Evolutionary conservation across 495 filamentous ascomycete genomes (phyloP).

Genomic region (Hypoxylon intermedium): DNA sequence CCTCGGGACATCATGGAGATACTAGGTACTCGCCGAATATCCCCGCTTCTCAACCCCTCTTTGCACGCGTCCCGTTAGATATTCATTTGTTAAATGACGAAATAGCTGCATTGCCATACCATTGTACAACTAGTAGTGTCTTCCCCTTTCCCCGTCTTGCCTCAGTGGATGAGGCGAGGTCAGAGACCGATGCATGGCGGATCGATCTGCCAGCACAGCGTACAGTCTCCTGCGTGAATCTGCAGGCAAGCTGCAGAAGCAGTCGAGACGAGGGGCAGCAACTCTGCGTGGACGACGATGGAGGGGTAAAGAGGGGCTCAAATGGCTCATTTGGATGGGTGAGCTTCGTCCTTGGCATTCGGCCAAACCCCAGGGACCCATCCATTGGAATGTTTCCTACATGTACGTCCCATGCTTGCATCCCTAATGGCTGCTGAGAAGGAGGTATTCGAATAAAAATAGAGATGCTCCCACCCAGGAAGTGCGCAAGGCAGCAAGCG

Average conservation of each 20-base stretch:
- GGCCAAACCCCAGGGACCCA: slow-evolving; percentile 22
- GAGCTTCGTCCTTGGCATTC: slow-evolving; percentile 27
- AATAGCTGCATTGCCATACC: slow-evolving; percentile 18
- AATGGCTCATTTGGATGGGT: slow-evolving; percentile 33
- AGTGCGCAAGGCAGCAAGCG: slow-evolving; percentile 4
- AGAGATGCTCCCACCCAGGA: slow-evolving; percentile 24
- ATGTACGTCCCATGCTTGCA: slow-evolving; percentile 10
- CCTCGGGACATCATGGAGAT: slow-evolving; percentile 12
- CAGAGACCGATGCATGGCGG: slow-evolving; percentile 35
- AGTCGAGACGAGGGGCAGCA: slow-evolving; percentile 43
- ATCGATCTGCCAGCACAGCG: slow-evolving; percentile 47
- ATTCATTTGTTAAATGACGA: slow-evolving; percentile 28
- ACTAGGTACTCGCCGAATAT: slow-evolving; percentile 20
- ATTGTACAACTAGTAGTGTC: slow-evolving; percentile 10
- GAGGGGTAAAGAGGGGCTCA: slow-evolving; percentile 46
- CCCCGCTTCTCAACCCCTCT: slow-evolving; percentile 20
- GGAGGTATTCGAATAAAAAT: slow-evolving; percentile 29
- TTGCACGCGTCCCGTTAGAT: slow-evolving; percentile 8
- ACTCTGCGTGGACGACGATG: slow-evolving; percentile 31
- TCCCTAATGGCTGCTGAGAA: slow-evolving; percentile 2
- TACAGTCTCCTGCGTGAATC: slow-evolving; percentile 40
- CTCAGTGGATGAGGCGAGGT: slow-evolving; percentile 32
- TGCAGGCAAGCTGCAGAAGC: slow-evolving; percentile 39
- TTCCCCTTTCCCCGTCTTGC: slow-evolving; percentile 8
- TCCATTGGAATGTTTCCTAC: slow-evolving; percentile 20